Conservation (phyloP, 1,139 yeast genomes). For the Pichia sp. region DNA sequence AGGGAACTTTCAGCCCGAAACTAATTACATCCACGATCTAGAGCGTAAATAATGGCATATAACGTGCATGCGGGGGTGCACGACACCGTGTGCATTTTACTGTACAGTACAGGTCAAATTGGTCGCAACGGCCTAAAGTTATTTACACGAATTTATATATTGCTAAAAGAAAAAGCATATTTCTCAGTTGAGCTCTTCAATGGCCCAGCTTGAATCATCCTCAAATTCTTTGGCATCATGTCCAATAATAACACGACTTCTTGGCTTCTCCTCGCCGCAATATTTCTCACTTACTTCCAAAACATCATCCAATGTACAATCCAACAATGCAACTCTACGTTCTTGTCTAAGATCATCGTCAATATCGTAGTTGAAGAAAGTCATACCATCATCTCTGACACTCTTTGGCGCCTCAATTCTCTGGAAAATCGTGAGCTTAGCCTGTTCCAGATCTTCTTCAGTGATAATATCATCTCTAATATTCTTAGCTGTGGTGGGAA, state of each 20-base stretch:
- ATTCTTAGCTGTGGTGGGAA: slow-evolving; percentile 46
- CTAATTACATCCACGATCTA: no score
- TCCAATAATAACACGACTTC: slow-evolving; percentile 47
- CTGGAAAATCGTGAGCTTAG: slow-evolving; percentile 86
- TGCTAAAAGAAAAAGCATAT: no score
- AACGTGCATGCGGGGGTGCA: no score
- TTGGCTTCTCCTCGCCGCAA: slow-evolving; percentile 30
- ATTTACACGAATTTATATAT: no score
- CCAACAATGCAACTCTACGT: slow-evolving; percentile 68
- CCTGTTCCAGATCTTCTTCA: slow-evolving; percentile 70
- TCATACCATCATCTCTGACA: slow-evolving; percentile 69
- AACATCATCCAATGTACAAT: slow-evolving; percentile 57
- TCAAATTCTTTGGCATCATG: slow-evolving; percentile 10
- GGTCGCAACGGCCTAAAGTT: no score
- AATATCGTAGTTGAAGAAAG: slow-evolving; percentile 59
- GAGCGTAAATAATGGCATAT: no score
- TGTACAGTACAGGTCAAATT: no score
- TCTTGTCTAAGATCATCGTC: slow-evolving; percentile 75
- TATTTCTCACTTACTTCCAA: slow-evolving; percentile 56
- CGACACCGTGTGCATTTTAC: no score
- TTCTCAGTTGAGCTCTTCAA: slow-evolving; percentile 10
- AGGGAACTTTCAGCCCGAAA: no score
- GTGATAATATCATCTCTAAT: slow-evolving; percentile 32
- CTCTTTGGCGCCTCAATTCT: slow-evolving; percentile 85
- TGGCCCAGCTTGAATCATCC: slow-evolving; percentile 11